These are phyloP conservation scores for Rhizopogon vesiculosus DNA, from an alignment of 768 basidiomycete genomes.

Conservation along the genomic window DNA sequence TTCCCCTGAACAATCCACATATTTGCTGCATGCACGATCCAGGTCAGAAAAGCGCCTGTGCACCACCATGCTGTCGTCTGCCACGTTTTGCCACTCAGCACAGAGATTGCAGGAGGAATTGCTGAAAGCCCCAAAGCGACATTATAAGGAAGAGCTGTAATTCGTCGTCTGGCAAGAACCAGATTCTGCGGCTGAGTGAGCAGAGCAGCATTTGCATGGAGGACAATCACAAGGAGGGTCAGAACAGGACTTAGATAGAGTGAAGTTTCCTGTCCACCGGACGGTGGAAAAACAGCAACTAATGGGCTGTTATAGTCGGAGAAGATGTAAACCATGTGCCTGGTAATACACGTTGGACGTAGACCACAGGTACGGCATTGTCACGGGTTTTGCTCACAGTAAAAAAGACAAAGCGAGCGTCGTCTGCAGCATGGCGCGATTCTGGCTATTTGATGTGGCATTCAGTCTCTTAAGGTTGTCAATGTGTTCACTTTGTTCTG, in stretches of 20 bases:
- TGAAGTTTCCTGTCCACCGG: slow-evolving; percentile 18
- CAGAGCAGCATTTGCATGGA: slow-evolving; percentile 47
- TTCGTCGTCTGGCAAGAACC: slow-evolving; percentile 19
- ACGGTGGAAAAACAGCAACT: slow-evolving; percentile 36
- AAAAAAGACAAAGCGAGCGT: slow-evolving; percentile 40
- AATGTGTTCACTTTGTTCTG: slow-evolving; percentile 63
- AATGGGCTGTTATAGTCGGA: slow-evolving; percentile 44
- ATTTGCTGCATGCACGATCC: slow-evolving; percentile 40
- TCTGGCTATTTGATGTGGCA: slow-evolving; percentile 35
- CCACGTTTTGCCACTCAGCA: slow-evolving; percentile 47
- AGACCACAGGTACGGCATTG: background rate
- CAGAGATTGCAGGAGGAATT: slow-evolving; percentile 43
- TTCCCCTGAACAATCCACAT: slow-evolving; percentile 40
- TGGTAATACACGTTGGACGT: slow-evolving; percentile 16
- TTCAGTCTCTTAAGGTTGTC: slow-evolving; percentile 42
- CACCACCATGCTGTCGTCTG: slow-evolving; percentile 54
- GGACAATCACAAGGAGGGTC: slow-evolving; percentile 41
- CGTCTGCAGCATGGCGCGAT: slow-evolving; percentile 33
- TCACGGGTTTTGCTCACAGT: slow-evolving; percentile 33
- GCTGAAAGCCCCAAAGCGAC: slow-evolving; percentile 36
- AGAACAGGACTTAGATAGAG: slow-evolving; percentile 44
- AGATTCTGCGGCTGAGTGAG: slow-evolving; percentile 34
- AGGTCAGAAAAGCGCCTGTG: slow-evolving; percentile 37
- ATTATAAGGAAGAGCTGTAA: slow-evolving; percentile 26
- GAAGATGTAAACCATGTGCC: slow-evolving; percentile 46